phyloP scores from a whole-genome alignment of 1,284 basidiomycete species.

The Bjerkandera adusta region DNA sequence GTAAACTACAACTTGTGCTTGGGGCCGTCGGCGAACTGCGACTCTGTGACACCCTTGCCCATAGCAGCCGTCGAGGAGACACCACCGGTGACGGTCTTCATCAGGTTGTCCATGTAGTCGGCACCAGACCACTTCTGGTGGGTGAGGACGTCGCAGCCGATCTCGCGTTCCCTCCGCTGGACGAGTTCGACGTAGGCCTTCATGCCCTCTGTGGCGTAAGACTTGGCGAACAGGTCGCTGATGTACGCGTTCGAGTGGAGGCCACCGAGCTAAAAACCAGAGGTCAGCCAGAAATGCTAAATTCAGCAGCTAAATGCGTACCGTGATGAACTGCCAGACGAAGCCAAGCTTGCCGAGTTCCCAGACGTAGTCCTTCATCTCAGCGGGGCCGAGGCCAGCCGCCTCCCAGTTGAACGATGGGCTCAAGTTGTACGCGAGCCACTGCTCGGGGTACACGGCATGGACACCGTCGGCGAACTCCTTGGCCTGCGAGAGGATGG shows the following conservation, averaged over 20 bases:
- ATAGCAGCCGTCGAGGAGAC: constrained; percentile 95
- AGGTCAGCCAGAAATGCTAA: background rate
- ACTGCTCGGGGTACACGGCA: constrained; percentile 78
- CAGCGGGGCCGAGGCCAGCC: constrained; percentile 80
- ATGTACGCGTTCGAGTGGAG: constrained; percentile 98
- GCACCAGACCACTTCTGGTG: constrained; percentile 96
- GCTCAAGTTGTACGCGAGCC: constrained; percentile 93
- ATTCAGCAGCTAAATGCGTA: constrained; percentile 34
- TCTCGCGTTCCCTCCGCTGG: constrained; percentile 84
- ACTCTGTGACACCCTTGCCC: constrained; percentile 92
- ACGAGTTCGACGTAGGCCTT: constrained; percentile 87
- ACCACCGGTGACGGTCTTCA: constrained; percentile 95
- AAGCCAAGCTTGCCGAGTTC: constrained; percentile 91
- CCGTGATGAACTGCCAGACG: constrained; percentile 98
- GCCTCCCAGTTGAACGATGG: constrained; percentile 95
- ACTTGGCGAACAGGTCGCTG: constrained; percentile 87
- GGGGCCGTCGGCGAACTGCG: constrained; percentile 63
- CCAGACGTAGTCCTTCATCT: constrained; percentile 94
- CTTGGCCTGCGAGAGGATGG: constrained; percentile 90
- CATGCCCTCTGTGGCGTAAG: constrained; percentile 91
- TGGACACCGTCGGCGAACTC: constrained; percentile 93
- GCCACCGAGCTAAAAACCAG: constrained; percentile 74
- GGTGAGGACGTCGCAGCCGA: constrained; percentile 89
- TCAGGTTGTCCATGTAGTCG: constrained; percentile 87
- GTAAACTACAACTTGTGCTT: constrained; percentile 48